Conservation (phyloP, 2,329 filamentous ascomycete species). For the Sclerotinia sclerotiorum region DNA sequence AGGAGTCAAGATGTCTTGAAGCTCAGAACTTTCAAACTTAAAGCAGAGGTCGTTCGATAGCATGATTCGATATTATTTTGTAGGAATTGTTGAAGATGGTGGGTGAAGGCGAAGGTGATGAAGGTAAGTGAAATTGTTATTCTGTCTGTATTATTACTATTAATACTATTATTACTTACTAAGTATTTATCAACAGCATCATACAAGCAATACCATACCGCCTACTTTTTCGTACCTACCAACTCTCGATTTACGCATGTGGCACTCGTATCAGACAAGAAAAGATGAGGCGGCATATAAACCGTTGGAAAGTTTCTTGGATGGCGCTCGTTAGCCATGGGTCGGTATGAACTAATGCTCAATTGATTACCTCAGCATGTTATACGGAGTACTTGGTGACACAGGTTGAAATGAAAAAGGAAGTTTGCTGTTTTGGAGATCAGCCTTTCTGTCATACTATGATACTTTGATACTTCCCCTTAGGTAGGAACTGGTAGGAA, state of each 20-base stretch:
- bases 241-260: neutral
- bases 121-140: too few species aligned
- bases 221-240: neutral
- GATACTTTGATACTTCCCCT: neutral
- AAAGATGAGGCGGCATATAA: neutral
- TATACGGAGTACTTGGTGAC: neutral
- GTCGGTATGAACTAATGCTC: neutral
- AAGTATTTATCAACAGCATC: too few species aligned
- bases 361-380: neutral
- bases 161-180: too few species aligned
- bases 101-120: neutral
- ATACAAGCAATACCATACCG: neutral
- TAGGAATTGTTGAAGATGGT: neutral
- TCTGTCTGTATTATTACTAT: too few species aligned
- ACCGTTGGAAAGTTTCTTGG: constrained; percentile 8
- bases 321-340: too few species aligned
- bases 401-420: neutral
- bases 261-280: neutral
- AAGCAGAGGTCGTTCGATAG: neutral
- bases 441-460: neutral
- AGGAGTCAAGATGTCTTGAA: constrained; percentile 1
- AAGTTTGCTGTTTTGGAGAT: neutral
- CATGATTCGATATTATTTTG: neutral
- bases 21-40: neutral
- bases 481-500: too few species aligned